Conservation (phyloP, 768 basidiomycete species). For the Rossbeevera mucosa region DNA sequence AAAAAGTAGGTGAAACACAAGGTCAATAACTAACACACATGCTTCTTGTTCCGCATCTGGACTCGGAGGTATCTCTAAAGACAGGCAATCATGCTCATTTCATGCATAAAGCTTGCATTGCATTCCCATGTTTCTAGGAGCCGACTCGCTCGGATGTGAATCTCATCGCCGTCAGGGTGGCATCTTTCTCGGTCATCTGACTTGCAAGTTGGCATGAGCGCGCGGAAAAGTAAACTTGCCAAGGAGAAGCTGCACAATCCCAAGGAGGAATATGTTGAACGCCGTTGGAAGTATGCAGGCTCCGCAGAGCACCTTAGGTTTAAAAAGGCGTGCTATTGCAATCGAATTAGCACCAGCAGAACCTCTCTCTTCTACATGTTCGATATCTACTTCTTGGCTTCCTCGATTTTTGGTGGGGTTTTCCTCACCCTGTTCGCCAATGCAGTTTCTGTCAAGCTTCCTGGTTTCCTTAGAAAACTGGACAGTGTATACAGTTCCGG, state of each 20-base stretch:
- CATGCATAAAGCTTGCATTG: background rate
- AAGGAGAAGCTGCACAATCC: background rate
- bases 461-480: slow-evolving; percentile 6
- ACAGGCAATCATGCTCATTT: background rate
- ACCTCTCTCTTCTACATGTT: slow-evolving; percentile 6
- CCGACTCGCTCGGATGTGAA: background rate
- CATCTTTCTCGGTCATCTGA: background rate
- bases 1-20: background rate
- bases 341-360: background rate
- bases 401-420: slow-evolving; percentile 14
- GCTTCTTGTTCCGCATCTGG: background rate
- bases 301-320: background rate
- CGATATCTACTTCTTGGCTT: slow-evolving; percentile 9
- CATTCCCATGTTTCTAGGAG: background rate
- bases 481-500: background rate
- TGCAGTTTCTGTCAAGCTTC: slow-evolving; percentile 7
- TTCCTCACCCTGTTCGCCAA: slow-evolving; percentile 14
- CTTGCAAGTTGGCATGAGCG: background rate
- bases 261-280: background rate
- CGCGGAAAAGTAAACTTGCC: background rate
- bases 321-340: background rate
- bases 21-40: background rate
- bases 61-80: background rate
- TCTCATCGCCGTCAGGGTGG: background rate
- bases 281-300: background rate